A percentile compares a stretch with the other conserved stretches of the same genome.
Conservation (phyloP, 169 alveolate species). For the Plasmodium knowlesi region DNA sequence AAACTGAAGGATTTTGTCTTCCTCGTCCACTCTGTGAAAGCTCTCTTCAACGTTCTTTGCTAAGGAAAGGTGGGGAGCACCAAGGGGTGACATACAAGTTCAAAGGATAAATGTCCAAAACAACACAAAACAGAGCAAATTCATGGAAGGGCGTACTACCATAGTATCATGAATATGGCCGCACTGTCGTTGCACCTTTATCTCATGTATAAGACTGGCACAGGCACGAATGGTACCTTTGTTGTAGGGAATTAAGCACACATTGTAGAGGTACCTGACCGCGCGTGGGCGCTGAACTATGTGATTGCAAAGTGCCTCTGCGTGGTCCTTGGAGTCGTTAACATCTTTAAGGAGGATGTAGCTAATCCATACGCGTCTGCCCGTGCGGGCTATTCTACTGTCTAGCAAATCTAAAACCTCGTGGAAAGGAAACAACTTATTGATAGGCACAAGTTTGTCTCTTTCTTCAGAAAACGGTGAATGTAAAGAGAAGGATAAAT, state of each 20-base stretch:
- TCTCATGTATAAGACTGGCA: neutral
- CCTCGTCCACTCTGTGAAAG: slow-evolving; percentile 52
- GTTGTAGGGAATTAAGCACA: slow-evolving; percentile 81
- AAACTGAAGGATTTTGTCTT: slow-evolving; percentile 49
- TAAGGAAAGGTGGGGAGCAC: neutral
- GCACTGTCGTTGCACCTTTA: neutral
- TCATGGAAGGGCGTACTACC: neutral
- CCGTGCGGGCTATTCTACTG: slow-evolving; percentile 85
- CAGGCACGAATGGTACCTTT: slow-evolving; percentile 56
- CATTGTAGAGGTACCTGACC: slow-evolving; percentile 81
- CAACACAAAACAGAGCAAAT: neutral
- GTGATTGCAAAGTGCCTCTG: slow-evolving; percentile 80
- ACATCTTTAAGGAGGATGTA: slow-evolving; percentile 86
- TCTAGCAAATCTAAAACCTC: slow-evolving; percentile 88
- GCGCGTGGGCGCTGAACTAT: slow-evolving; percentile 79
- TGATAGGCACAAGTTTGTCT: slow-evolving; percentile 84
- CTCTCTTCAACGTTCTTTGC: slow-evolving; percentile 67
- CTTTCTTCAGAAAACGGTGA: slow-evolving; percentile 86
- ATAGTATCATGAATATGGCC: neutral
- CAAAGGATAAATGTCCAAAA: neutral
- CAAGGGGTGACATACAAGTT: neutral
- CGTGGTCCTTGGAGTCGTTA: slow-evolving; percentile 83
- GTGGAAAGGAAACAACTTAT: slow-evolving; percentile 85
- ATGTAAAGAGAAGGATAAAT: slow-evolving; percentile 88
- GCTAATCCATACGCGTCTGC: slow-evolving; percentile 89